phyloP scores from a whole-genome alignment of 2,329 filamentous ascomycete species.

The Verticillium tricorpus region DNA sequence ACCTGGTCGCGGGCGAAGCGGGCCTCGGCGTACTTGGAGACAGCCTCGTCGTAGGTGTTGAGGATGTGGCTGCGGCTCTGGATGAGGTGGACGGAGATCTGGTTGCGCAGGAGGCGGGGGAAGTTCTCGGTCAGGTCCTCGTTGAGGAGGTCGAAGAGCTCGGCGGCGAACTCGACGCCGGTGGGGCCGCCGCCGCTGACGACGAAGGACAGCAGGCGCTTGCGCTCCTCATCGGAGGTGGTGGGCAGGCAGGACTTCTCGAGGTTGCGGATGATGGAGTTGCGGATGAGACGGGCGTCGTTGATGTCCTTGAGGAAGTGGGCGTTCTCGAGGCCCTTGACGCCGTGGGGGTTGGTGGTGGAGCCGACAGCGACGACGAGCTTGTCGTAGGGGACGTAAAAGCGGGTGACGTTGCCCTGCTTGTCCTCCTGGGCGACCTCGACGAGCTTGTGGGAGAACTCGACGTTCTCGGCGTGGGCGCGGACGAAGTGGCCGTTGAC shows the following conservation, averaged over 20 bases:
- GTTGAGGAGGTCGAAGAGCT: constrained; percentile 93
- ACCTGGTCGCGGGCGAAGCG: constrained; percentile 89
- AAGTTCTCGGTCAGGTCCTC: constrained; percentile 84
- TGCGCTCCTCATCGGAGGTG: constrained; percentile 81
- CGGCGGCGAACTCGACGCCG: constrained; percentile 95
- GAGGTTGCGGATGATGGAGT: constrained; percentile 82
- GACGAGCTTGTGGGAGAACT: constrained; percentile 86
- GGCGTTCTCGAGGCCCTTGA: constrained; percentile 89
- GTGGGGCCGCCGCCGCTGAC: constrained; percentile 92
- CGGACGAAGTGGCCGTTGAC: constrained; percentile 87
- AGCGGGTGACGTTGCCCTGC: constrained; percentile 68
- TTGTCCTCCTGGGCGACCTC: constrained; percentile 74
- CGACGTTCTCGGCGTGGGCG: constrained; percentile 80
- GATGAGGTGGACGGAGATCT: constrained; percentile 96
- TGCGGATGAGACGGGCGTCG: constrained; percentile 85
- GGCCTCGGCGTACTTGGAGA: constrained; percentile 88
- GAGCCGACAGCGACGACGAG: constrained; percentile 89
- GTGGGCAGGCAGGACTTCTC: constrained; percentile 91
- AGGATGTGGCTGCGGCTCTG: constrained; percentile 92
- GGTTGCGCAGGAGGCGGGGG: constrained; percentile 86
- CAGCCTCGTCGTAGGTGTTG: constrained; percentile 94
- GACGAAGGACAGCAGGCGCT: constrained; percentile 88
- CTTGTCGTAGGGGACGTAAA: constrained; percentile 98
- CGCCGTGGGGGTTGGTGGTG: constrained; percentile 89
- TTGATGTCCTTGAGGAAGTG: constrained; percentile 94